Evolutionary conservation across 768 basidiomycete species (phyloP).

Genomic region (Sarcomyxa edulis): DNA sequence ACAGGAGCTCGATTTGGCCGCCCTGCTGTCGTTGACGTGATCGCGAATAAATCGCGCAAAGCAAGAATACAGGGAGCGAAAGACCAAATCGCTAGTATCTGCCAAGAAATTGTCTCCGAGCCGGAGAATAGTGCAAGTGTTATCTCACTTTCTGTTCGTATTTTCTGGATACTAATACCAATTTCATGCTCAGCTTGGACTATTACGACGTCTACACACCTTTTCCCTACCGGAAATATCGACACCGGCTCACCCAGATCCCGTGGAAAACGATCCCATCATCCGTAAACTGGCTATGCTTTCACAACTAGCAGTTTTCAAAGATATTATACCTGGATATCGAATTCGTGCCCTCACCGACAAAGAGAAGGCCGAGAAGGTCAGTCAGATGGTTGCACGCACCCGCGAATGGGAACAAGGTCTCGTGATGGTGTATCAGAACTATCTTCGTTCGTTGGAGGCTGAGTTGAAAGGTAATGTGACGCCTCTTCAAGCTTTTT

Average conservation of each 20-base stretch:
- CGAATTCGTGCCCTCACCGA: slow-evolving; percentile 90
- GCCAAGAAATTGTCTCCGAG: slow-evolving; percentile 90
- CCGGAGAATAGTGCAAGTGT: slow-evolving; percentile 87
- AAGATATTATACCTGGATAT: slow-evolving; percentile 94
- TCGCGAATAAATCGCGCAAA: slow-evolving; percentile 60
- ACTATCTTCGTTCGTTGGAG: slow-evolving; percentile 82
- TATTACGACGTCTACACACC: slow-evolving; percentile 82
- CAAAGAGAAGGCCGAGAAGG: slow-evolving; percentile 87
- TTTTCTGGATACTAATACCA: slow-evolving; percentile 2
- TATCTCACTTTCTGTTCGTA: neutral
- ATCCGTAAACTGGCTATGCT: slow-evolving; percentile 87
- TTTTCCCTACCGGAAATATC: slow-evolving; percentile 80
- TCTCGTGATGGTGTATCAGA: slow-evolving; percentile 81
- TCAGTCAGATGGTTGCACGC: slow-evolving; percentile 85
- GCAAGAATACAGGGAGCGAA: slow-evolving; percentile 73
- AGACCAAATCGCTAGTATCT: slow-evolving; percentile 90
- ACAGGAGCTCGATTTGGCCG: slow-evolving; percentile 89
- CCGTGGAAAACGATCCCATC: slow-evolving; percentile 70
- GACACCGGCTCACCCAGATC: slow-evolving; percentile 61
- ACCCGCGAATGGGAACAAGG: slow-evolving; percentile 97
- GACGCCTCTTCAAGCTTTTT: neutral
- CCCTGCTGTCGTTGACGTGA: slow-evolving; percentile 66
- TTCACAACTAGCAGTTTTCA: slow-evolving; percentile 91
- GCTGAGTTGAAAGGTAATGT: slow-evolving; percentile 76
- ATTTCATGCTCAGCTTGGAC: slow-evolving; percentile 59